Percentiles rank a stretch among this genome's conserved stretches.
Evolutionary conservation across 345 rosid species (phyloP).

Genomic region (Eucalyptus shirleyi): DNA sequence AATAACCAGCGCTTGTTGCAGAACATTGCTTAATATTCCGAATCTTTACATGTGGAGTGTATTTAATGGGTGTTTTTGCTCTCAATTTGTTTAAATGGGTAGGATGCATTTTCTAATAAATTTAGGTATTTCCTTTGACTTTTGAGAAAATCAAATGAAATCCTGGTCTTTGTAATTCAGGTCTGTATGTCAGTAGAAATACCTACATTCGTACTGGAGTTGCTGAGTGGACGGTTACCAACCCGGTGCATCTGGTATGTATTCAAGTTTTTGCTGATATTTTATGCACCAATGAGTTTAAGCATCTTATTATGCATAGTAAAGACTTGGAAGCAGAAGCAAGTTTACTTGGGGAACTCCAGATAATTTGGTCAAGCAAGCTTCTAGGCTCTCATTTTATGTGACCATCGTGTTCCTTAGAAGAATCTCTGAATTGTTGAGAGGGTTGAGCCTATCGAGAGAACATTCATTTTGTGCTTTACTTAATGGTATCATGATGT

Average conservation of each 20-base stretch:
- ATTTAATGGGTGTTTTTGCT: neutral
- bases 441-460: neutral
- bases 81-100: neutral
- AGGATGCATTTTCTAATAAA: neutral
- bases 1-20: neutral
- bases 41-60: neutral
- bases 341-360: neutral
- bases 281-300: neutral
- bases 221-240: slow-evolving; percentile 79
- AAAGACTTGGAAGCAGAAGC: neutral
- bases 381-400: neutral
- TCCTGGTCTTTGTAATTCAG: slow-evolving; percentile 9
- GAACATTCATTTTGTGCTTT: neutral
- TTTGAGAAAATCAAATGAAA: neutral
- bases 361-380: neutral
- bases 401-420: neutral
- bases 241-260: slow-evolving; percentile 94
- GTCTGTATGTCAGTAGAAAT: slow-evolving; percentile 92
- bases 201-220: slow-evolving; percentile 85
- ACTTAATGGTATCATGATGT: neutral
- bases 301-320: neutral
- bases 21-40: neutral
- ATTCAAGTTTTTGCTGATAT: neutral
- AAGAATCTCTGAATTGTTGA: neutral
- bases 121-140: neutral